Evolutionary conservation across 768 basidiomycete genomes (phyloP), one percentile per base, ranked within the genome.

Genomic region (Tylopilus rubrobrunneus): DNA sequence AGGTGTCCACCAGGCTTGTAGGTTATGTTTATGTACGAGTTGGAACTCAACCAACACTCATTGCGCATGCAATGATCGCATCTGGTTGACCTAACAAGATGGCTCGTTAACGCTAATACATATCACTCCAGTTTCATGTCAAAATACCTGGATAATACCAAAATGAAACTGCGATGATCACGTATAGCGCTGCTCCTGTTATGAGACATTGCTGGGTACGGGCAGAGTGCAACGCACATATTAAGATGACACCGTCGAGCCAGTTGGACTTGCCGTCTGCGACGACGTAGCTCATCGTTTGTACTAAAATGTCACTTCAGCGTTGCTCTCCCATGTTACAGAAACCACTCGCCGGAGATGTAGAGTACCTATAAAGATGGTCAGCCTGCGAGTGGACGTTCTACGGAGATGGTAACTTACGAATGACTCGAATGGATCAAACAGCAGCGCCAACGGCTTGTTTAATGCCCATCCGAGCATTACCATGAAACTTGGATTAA

Each of bases 351-450:
- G 65, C 74, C 74, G 1, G 74, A 61, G 33, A 75, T 64, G 49
- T 75, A 76, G 5, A 73, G 65, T 25, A 74, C 69, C 68, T 68
- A 34, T 10, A 8, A 44, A 46, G 11, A 10, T 33, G 52, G 34
- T 68, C 15, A 71, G 52, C 44, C 33, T 37, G 25, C 17, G 39
- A 28, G 1, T 15, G 9, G 28, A 7, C 29, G 40, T 28, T 50
- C 25, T 3, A 31, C 39, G 7, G 10, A 23, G 36, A 28, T 31
- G 11, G 31, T 5, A 66, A 47, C 76, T 60, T 40, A 84, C 83
- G 43, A 95, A 74, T 1, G 88, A 87, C 73, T 95, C 89, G 66
- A 88, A 94, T 2, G 92, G 89, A 67, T 96, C 94, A 63, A 96
- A 95, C 34, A 94, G 76, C 51, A 95, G 74, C 15, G 84, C 85